Conservation (phyloP, 2,329 filamentous ascomycete species). For the Aspergillus clavatus region DNA sequence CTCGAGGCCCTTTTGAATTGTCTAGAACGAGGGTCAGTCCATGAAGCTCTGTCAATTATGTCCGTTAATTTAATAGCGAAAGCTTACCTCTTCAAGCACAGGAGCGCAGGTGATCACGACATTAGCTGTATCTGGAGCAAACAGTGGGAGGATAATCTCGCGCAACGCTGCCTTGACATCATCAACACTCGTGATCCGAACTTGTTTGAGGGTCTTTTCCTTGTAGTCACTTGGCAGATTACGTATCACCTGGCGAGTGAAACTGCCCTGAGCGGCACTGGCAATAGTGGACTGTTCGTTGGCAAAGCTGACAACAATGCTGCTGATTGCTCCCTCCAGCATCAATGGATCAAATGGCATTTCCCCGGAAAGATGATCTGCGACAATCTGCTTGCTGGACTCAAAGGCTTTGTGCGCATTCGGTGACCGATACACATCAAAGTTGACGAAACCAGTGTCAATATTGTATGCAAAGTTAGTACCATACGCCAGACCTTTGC, state of each 20-base stretch:
- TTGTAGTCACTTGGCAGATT: slow-evolving; percentile 73
- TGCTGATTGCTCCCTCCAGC: slow-evolving; percentile 84
- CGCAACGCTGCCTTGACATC: slow-evolving; percentile 71
- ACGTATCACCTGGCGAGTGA: slow-evolving; percentile 73
- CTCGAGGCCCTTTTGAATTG: slow-evolving; percentile 69
- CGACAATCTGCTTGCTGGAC: slow-evolving; percentile 69
- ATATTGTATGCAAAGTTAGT: slow-evolving; percentile 71
- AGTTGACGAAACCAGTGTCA: slow-evolving; percentile 74
- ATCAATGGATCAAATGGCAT: slow-evolving; percentile 71
- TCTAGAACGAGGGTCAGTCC: slow-evolving; percentile 46
- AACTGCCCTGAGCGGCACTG: slow-evolving; percentile 75
- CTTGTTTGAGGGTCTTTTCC: slow-evolving; percentile 68
- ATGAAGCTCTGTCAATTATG: slow-evolving; percentile 4
- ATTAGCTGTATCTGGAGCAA: slow-evolving; percentile 74
- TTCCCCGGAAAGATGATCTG: slow-evolving; percentile 67
- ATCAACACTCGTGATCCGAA: slow-evolving; percentile 69
- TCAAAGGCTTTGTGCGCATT: slow-evolving; percentile 81
- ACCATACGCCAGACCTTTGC: slow-evolving; percentile 89
- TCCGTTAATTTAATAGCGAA: slow-evolving; percentile 1
- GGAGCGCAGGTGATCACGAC: slow-evolving; percentile 83
- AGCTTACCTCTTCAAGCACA: slow-evolving; percentile 74
- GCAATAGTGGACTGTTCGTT: slow-evolving; percentile 85
- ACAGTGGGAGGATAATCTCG: slow-evolving; percentile 72
- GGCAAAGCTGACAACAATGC: slow-evolving; percentile 79
- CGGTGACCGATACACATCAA: slow-evolving; percentile 84